Evolutionary conservation across 495 filamentous ascomycete genomes (phyloP).

Genomic region (Podospora pseudocomata): DNA sequence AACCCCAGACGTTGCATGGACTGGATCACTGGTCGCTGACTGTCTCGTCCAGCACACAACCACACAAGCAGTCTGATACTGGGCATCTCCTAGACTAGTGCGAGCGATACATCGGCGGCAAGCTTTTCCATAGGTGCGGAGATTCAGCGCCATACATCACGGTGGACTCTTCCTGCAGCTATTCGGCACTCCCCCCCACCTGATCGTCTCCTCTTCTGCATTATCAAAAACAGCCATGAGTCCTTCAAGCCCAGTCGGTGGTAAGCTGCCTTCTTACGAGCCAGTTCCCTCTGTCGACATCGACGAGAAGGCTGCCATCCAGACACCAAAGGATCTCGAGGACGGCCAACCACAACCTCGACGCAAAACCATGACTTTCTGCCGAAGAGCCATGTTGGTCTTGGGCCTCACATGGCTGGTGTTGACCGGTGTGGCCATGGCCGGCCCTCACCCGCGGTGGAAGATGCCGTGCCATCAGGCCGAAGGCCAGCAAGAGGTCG

Average conservation of each 20-base stretch:
- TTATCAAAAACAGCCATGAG: slow-evolving; percentile 17
- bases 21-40: slow-evolving; percentile 4
- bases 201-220: slow-evolving; percentile 5
- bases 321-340: slow-evolving; percentile 7
- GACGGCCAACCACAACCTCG: slow-evolving; percentile 8
- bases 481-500: slow-evolving; percentile 12
- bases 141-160: background rate
- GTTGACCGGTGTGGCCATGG: slow-evolving; percentile 32
- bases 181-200: background rate
- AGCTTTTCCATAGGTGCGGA: background rate
- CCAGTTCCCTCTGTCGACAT: slow-evolving; percentile 12
- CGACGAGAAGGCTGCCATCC: slow-evolving; percentile 14
- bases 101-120: slow-evolving; percentile 1
- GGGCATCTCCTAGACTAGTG: slow-evolving; percentile 3
- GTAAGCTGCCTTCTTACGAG: slow-evolving; percentile 12
- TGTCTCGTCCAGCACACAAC: slow-evolving; percentile 1
- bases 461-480: slow-evolving; percentile 21
- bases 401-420: slow-evolving; percentile 31
- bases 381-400: slow-evolving; percentile 28
- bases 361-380: slow-evolving; percentile 25
- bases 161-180: slow-evolving; percentile 1
- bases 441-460: slow-evolving; percentile 10
- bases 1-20: background rate
- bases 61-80: slow-evolving; percentile 3
- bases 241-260: slow-evolving; percentile 9